Conservation (phyloP, 2,329 filamentous ascomycete species). For the Microdochium paspali region DNA sequence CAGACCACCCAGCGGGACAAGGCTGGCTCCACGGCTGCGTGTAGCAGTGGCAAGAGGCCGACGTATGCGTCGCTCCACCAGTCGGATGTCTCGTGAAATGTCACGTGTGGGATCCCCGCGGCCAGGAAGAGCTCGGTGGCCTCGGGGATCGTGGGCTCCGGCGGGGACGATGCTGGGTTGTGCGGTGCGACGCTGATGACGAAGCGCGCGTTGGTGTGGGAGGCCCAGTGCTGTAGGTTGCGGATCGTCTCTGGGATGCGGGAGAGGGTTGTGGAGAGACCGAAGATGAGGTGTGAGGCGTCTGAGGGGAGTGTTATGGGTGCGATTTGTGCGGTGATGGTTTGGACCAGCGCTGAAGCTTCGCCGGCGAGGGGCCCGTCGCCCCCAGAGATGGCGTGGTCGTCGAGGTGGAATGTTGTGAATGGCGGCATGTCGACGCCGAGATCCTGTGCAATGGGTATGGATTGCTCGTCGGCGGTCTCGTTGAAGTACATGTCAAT, state of each 20-base stretch:
- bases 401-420: neutral
- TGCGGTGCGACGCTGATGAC: slow-evolving; percentile 6
- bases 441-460: neutral
- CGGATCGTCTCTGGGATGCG: slow-evolving; percentile 5
- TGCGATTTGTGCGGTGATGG: neutral
- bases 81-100: slow-evolving; percentile 2
- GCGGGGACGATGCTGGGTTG: neutral
- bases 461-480: neutral
- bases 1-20: slow-evolving; percentile 26
- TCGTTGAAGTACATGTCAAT: neutral
- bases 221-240: slow-evolving; percentile 8
- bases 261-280: slow-evolving; percentile 6
- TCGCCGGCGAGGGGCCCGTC: neutral
- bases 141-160: neutral
- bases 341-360: neutral
- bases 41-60: slow-evolving; percentile 3
- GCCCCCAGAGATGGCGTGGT: neutral
- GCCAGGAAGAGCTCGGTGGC: slow-evolving; percentile 4
- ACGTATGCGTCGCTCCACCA: slow-evolving; percentile 6
- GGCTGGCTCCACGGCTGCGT: slow-evolving; percentile 2
- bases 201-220: slow-evolving; percentile 6
- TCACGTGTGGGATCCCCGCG: slow-evolving; percentile 3
- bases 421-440: neutral
- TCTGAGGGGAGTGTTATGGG: neutral
- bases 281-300: slow-evolving; percentile 7